Conservation (phyloP, 129 eudicot genomes). For the Helianthus annuus region HanXRQr2.0-SUNRISE NC_035442.2:43607625-43608124, state of each 20-base stretch:
- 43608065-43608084: conserved; percentile 13
- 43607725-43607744: conserved; percentile 1
- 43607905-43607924: not conserved
- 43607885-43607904: conserved; percentile 1
- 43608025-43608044: conserved; percentile 15
- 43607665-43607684: conserved; percentile 4
- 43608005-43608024: not conserved
- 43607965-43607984: conserved; percentile 20
- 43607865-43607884: conserved; percentile 1
- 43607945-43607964: not conserved
- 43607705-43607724: conserved; percentile 15
- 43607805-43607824: conserved; percentile 16
- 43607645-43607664: conserved; percentile 7
- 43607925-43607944: conserved; percentile 21
- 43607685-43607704: conserved; percentile 11
- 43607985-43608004: conserved; percentile 2
- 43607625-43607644: conserved; percentile 17
- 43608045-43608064: conserved; percentile 29
- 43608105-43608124: not conserved
- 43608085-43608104: conserved; percentile 11
- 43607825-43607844: conserved; percentile 3
- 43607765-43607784: not conserved
- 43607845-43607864: conserved; percentile 5
- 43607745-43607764: not conserved
- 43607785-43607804: conserved; percentile 11